Base-by-base conservation (phyloP, 495 filamentous ascomycete species). In the Bryoglossum gracile region DNA sequence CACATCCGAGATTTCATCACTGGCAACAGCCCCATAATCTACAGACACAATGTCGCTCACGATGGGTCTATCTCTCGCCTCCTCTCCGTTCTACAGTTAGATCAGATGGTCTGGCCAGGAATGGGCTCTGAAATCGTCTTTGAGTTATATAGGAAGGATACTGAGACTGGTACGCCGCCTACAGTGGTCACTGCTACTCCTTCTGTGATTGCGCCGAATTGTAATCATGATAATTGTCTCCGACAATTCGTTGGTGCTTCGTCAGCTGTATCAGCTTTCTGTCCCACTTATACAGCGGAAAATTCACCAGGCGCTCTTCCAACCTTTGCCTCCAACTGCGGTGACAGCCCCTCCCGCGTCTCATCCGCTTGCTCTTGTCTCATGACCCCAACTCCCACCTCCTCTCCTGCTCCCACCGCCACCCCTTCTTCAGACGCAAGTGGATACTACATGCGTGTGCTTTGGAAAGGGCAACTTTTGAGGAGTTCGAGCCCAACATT, bases 91-190 rank as follows among this genome's bases (percentile, higher is more conserved):
- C 58, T 87, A 48, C 82, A 86, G 58, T 56, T 80, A 3, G 76
- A 82, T 30, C 55, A 63, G 32, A 87, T 86, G 82, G 76, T 84
- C 3, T 87, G 83, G 83, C 83, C 82, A 0, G 83, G 83, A 0
- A 83, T 87, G 80, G 83, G 83, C 0, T 65, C 70, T 8, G 82
- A 86, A 59, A 66, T 86, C 4, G 71, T 84, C 0, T 85, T 87
- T 57, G 83, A 87, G 65, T 34, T 84, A 9, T 83, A 78, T 45
- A 65, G 62, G 41, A 61, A 57, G 36, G 54, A 51, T 30, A 40
- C 33, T 9, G 25, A 21, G 13, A 35, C 37, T n/a, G 8, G 46
- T 14, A 1, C 46, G 6, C n/a, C n/a, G n/a, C n/a, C n/a, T n/a
- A 30, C 48, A 10, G 33, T 42, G 38, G 25, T 33, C 4, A 49